Conservation (phyloP, 306 rosid genomes). For the Vigna trinervia region DNA sequence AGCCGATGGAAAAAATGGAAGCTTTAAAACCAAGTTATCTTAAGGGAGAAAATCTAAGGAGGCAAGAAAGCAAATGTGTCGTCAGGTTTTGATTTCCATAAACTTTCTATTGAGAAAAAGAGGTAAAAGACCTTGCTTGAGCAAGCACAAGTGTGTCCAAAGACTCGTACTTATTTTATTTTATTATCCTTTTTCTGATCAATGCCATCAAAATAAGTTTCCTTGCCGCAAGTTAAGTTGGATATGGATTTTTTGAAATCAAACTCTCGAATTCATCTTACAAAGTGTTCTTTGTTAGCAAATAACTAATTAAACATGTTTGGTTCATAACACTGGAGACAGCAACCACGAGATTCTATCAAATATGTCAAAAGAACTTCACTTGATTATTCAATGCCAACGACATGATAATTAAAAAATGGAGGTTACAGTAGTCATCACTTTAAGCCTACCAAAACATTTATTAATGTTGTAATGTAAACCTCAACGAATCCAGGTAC, state of each 20-base stretch:
- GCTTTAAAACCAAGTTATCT: constrained; percentile 58
- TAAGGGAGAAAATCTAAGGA: constrained; percentile 42
- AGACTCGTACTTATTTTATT: constrained; percentile 46
- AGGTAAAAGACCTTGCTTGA: constrained; percentile 38
- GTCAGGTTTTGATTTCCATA: constrained; percentile 41
- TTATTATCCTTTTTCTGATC: constrained; percentile 16
- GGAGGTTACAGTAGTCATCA: background rate
- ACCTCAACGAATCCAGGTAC: constrained; percentile 25
- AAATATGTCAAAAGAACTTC: background rate
- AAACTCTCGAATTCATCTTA: constrained; percentile 21
- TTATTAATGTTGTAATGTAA: constrained; percentile 35
- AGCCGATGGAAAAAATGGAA: constrained; percentile 42
- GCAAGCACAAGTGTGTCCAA: constrained; percentile 45
- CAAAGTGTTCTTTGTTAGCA: background rate
- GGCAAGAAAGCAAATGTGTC: constrained; percentile 40
- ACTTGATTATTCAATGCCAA: background rate
- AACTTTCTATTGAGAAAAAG: constrained; percentile 44
- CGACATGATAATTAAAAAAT: background rate
- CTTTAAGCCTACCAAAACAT: too few relatives aligned
- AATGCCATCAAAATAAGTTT: constrained; percentile 18
- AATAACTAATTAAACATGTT: constrained; percentile 19
- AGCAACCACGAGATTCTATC: background rate
- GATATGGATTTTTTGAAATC: background rate
- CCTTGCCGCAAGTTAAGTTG: constrained; percentile 2
- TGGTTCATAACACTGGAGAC: background rate